Evolutionary conservation across 2,329 filamentous ascomycete genomes (phyloP).

Genomic region (Lachnellula hyalina): DNA sequence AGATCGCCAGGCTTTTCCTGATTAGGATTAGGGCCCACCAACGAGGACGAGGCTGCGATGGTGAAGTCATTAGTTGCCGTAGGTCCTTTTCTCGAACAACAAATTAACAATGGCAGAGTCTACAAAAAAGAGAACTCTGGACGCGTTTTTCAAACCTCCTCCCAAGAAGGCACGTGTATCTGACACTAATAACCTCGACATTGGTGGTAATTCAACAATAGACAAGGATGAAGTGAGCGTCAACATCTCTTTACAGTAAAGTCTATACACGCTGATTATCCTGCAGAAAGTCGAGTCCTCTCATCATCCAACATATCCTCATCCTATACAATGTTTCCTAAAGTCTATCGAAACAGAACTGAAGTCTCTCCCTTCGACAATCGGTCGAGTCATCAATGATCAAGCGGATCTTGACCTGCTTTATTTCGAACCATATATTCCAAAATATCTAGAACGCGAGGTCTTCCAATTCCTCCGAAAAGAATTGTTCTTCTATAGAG

Average conservation of each 20-base stretch:
- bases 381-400: conserved; percentile 55
- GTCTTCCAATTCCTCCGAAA: conserved; percentile 66
- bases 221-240: conserved; percentile 7
- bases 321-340: conserved; percentile 43
- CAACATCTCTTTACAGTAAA: background rate
- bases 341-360: conserved; percentile 36
- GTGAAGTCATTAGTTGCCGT: background rate
- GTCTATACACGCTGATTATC: background rate
- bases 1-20: background rate
- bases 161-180: conserved; percentile 35
- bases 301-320: conserved; percentile 44
- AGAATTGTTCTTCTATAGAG: conserved; percentile 71
- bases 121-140: conserved; percentile 56
- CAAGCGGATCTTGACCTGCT: conserved; percentile 67
- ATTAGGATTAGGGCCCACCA: background rate
- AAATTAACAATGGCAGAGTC: conserved; percentile 25
- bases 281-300: conserved; percentile 24
- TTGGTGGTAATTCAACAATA: background rate
- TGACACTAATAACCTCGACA: conserved; percentile 2
- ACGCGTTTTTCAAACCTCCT: conserved; percentile 59
- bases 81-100: background rate
- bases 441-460: conserved; percentile 46
- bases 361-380: conserved; percentile 43
- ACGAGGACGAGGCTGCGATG: conserved; percentile 10
- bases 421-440: conserved; percentile 70